These are phyloP conservation scores for Aspergillus bertholletiae DNA, from an alignment of 495 filamentous ascomycete species.

Conservation along the genomic window DNA sequence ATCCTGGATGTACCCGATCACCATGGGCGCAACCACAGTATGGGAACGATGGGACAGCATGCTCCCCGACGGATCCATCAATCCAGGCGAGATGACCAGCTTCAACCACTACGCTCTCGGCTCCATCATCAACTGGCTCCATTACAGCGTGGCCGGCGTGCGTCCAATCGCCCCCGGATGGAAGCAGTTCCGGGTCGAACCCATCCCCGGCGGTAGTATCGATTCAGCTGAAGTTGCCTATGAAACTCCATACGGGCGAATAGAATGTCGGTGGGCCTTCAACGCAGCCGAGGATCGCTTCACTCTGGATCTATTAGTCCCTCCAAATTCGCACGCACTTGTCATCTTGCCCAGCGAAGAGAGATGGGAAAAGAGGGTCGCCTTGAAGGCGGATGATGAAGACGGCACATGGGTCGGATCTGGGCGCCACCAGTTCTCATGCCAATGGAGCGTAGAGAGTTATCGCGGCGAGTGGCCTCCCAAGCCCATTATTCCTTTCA, in stretches of 20 bases:
- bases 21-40: slow-evolving; percentile 50
- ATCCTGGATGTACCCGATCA: slow-evolving; percentile 51
- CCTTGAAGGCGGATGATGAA: not conserved
- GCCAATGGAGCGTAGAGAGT: slow-evolving; percentile 1
- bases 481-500: slow-evolving; percentile 12
- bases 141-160: slow-evolving; percentile 24
- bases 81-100: slow-evolving; percentile 52
- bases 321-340: slow-evolving; percentile 24
- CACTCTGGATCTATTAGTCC: slow-evolving; percentile 20
- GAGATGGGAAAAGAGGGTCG: not conserved
- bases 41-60: slow-evolving; percentile 59
- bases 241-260: slow-evolving; percentile 25
- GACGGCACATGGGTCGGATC: slow-evolving; percentile 21
- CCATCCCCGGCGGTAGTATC: slow-evolving; percentile 25
- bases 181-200: slow-evolving; percentile 21
- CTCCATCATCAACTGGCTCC: slow-evolving; percentile 33
- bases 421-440: slow-evolving; percentile 9
- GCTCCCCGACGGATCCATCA: slow-evolving; percentile 47
- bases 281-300: slow-evolving; percentile 9
- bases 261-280: slow-evolving; percentile 23
- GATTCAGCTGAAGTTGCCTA: slow-evolving; percentile 19
- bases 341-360: slow-evolving; percentile 20
- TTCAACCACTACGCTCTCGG: slow-evolving; percentile 55
- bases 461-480: slow-evolving; percentile 11
- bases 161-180: slow-evolving; percentile 23